These are phyloP conservation scores for Aphanomyces euteiches DNA, from an alignment of 352 stramenopile genomes.

Conservation along the genomic window DNA sequence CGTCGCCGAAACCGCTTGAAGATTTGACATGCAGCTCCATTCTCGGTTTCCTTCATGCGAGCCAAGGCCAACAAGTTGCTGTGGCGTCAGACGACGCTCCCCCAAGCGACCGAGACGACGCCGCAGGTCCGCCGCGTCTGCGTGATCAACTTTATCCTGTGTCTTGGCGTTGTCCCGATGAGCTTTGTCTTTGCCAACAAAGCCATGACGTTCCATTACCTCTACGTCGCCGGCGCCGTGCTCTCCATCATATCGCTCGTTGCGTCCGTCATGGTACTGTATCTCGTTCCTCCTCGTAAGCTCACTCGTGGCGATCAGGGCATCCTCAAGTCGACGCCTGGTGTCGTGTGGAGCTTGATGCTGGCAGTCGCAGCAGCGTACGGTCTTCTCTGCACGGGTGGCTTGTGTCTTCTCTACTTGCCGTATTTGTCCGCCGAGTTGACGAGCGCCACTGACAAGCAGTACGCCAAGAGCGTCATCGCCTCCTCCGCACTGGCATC, in stretches of 20 bases:
- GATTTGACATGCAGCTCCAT: no score
- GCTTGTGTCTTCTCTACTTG: constrained; percentile 55
- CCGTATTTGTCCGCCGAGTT: constrained; percentile 45
- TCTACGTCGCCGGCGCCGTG: neutral
- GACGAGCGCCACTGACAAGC: constrained; percentile 48
- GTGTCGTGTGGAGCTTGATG: constrained; percentile 53
- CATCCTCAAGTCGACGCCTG: constrained; percentile 48
- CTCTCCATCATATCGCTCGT: constrained; percentile 11
- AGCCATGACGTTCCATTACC: constrained; percentile 14
- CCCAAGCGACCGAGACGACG: constrained; percentile 10
- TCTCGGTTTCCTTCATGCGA: neutral
- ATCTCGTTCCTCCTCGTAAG: neutral
- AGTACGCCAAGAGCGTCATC: constrained; percentile 33
- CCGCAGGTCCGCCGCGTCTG: constrained; percentile 22
- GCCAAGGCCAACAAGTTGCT: neutral
- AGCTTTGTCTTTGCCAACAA: constrained; percentile 25
- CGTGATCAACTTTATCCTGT: constrained; percentile 25
- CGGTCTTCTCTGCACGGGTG: constrained; percentile 47
- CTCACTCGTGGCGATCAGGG: constrained; percentile 33
- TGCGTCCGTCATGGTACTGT: constrained; percentile 11
- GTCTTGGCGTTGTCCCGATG: constrained; percentile 21
- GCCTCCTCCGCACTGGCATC: neutral
- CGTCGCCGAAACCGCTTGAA: neutral
- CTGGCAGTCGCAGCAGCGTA: constrained; percentile 48
- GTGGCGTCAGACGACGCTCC: constrained; percentile 26